These are phyloP conservation scores for Paramecium sonneborni DNA, from an alignment of 73 alveolate species.

Conservation along the genomic window DNA sequence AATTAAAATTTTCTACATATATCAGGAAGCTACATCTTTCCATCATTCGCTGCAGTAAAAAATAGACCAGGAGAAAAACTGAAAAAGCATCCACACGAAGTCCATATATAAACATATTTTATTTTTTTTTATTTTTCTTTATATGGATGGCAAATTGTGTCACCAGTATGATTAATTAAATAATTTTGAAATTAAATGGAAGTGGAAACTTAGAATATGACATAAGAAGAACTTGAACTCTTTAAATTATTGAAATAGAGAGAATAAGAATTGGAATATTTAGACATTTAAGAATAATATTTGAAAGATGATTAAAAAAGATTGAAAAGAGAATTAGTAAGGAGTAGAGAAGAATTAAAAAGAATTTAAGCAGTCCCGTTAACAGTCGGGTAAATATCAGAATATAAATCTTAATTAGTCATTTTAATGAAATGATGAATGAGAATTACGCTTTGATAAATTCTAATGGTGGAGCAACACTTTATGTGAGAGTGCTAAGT, in stretches of 20 bases:
- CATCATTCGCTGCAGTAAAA: conserved; percentile 60
- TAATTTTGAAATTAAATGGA: conserved; percentile 18
- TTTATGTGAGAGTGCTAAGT: conserved; percentile 96
- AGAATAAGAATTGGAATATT: conserved; percentile 96
- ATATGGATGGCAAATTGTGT: background rate
- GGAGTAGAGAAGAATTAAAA: conserved; percentile 97
- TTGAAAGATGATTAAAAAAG: conserved; percentile 97
- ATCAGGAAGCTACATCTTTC: conserved; percentile 59
- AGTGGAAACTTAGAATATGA: background rate
- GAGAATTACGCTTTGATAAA: conserved; percentile 97
- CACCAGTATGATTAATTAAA: conserved; percentile 47
- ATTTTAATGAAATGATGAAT: conserved; percentile 98
- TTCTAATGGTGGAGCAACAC: conserved; percentile 96
- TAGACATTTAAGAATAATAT: conserved; percentile 96
- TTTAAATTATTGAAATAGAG: conserved; percentile 91
- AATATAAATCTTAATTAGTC: conserved; percentile 68
- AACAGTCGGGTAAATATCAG: conserved; percentile 75
- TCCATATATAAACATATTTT: conserved; percentile 20
- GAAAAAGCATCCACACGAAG: conserved; percentile 43
- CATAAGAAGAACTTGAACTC: conserved; percentile 85
- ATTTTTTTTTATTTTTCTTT: background rate
- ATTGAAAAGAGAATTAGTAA: conserved; percentile 95
- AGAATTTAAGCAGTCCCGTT: conserved; percentile 94
- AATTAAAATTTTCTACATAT: conserved; percentile 55
- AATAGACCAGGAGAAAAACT: conserved; percentile 10